These are phyloP conservation scores for Penicillium ochrochloron DNA, from an alignment of 495 filamentous ascomycete species.

Conservation along the genomic window DNA sequence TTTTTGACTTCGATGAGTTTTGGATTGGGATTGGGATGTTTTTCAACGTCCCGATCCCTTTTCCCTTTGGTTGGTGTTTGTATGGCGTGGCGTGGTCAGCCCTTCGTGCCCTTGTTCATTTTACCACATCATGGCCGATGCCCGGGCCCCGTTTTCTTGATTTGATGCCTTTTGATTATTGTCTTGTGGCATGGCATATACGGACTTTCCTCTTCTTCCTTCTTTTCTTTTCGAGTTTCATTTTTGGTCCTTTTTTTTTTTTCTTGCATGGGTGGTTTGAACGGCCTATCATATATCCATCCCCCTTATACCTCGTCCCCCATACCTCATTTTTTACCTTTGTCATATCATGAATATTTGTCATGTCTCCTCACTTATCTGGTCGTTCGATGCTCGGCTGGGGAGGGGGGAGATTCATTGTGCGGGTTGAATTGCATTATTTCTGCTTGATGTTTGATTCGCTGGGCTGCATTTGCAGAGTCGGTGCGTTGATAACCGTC, in stretches of 20 bases:
- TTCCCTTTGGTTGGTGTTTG: background rate
- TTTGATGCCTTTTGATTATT: background rate
- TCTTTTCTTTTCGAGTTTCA: background rate
- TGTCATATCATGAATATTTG: slow-evolving; percentile 4
- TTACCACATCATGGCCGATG: background rate
- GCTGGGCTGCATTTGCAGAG: no score
- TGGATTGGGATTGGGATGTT: background rate
- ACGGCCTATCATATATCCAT: slow-evolving; percentile 11
- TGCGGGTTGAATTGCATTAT: background rate
- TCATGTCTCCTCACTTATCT: background rate
- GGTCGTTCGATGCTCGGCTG: background rate
- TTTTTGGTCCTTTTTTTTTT: background rate
- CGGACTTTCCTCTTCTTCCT: background rate
- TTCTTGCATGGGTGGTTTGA: slow-evolving; percentile 7
- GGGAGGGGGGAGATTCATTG: background rate
- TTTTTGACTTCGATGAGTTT: background rate
- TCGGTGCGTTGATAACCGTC: background rate
- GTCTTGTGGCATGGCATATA: background rate
- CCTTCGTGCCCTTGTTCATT: background rate
- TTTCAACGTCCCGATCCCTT: background rate
- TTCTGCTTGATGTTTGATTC: background rate
- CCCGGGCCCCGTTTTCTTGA: background rate
- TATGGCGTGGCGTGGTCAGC: background rate
- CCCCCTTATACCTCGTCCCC: background rate
- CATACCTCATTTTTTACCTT: slow-evolving; percentile 7